Evolutionary conservation across 345 rosid genomes (phyloP), one percentile per base, ranked within the genome.

Genomic region (Citrus hindsii): DNA sequence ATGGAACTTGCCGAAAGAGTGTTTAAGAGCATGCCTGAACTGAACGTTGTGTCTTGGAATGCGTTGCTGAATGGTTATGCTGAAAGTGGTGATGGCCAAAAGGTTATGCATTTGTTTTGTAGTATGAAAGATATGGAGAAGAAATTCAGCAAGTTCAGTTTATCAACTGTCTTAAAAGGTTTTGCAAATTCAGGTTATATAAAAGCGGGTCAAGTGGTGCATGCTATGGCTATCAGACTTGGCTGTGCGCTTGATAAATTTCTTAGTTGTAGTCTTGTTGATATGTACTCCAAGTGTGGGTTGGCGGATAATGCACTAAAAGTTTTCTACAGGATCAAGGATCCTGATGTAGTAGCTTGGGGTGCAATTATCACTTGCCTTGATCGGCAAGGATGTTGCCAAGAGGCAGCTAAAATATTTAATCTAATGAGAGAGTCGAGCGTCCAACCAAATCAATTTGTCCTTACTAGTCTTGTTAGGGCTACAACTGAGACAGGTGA

Each of bases 271-370:
- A 60, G 75, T 55, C 86, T 89, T 76, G 76, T 86, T 84, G 84
- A 85, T 79, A 80, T 86, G 84, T 87, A 87, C 76, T 87, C 88
- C 46, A 89, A 86, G 78, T 89, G 85, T 51, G 87, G 88, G 63
- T 62, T 69, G 69, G 69, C 63, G 16, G 70, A 68, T 60, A 86
- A 86, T 61, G 89, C 89, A 27, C 58, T 85, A 16, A 82, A 82
- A 77, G 89, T 82, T 24, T 86, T 89, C 56, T 60, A 18, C 21
- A 76, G 46, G 75, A 79, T 87, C 55, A 67, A 81, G 42, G 48
- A 81, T 79, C 92, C 89, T 18, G 82, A 86, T 74, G 59, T 79
- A 3, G 83, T 83, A 16, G 79, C 87, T 14, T 87, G 87, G 89
- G 86, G 81, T 75, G 79, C 84, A 40, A 79, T 89, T 70, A 87